These are phyloP conservation scores for Alternaria burnsii DNA, from an alignment of 2,329 filamentous ascomycete genomes.

Conservation along the genomic window DNA sequence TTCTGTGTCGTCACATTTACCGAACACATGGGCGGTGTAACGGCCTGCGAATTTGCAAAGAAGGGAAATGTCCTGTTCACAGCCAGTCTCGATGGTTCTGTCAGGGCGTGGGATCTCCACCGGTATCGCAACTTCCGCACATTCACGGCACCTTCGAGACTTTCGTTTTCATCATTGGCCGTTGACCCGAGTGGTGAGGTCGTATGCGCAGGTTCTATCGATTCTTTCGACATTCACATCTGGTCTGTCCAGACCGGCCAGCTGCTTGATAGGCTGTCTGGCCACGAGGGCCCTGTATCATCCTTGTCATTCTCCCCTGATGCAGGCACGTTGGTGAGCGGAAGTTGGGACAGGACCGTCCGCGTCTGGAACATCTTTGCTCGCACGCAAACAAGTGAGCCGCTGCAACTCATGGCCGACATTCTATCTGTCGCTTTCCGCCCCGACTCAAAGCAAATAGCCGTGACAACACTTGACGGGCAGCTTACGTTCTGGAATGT, in stretches of 20 bases:
- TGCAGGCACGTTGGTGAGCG: constrained; percentile 83
- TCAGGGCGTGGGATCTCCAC: constrained; percentile 95
- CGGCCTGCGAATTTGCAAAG: constrained; percentile 92
- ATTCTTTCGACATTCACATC: constrained; percentile 96
- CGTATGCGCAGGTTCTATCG: constrained; percentile 90
- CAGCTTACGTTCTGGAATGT: constrained; percentile 96
- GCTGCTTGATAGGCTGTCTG: constrained; percentile 86
- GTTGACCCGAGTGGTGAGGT: constrained; percentile 98
- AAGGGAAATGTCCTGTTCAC: constrained; percentile 96
- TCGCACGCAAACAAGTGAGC: constrained; percentile 92
- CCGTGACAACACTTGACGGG: constrained; percentile 90
- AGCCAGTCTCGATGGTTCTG: constrained; percentile 89
- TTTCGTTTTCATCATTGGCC: constrained; percentile 92
- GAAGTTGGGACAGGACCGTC: constrained; percentile 96
- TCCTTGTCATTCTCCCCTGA: constrained; percentile 88
- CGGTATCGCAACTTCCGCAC: constrained; percentile 97
- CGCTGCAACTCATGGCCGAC: constrained; percentile 89
- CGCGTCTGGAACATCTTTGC: constrained; percentile 96
- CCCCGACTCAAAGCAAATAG: constrained; percentile 89
- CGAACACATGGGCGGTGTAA: constrained; percentile 93
- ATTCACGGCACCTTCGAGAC: constrained; percentile 88
- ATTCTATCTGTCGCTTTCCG: constrained; percentile 86
- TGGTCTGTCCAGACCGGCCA: constrained; percentile 99
- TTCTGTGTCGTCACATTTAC: constrained; percentile 99
- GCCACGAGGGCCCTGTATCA: constrained; percentile 93